Conservation (phyloP, 305 asterid species). For the Petunia hybrid region DNA sequence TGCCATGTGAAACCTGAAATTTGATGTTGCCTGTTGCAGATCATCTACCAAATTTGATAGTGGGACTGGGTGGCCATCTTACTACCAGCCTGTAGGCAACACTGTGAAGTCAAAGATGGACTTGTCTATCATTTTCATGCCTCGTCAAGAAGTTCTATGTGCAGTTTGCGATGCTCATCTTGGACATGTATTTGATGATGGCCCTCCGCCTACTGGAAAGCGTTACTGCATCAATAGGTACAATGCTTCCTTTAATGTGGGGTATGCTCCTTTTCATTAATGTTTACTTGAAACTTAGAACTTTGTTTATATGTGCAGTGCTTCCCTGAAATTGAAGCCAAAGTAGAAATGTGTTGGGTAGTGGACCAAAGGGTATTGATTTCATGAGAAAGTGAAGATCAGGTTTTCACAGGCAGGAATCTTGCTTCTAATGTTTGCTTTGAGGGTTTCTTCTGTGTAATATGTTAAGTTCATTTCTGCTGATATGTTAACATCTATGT, state of each 20-base stretch:
- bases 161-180: conserved; percentile 90
- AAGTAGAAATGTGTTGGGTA: conserved; percentile 35
- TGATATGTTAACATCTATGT: conserved; percentile 2
- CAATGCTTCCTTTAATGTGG: not conserved
- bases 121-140: conserved; percentile 85
- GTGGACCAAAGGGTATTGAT: not conserved
- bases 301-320: conserved; percentile 51
- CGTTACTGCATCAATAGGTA: conserved; percentile 93
- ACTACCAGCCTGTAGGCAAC: conserved; percentile 70
- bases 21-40: conserved; percentile 43
- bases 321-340: conserved; percentile 67
- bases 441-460: not conserved
- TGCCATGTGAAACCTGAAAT: conserved; percentile 5
- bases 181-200: conserved; percentile 88
- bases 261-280: not conserved
- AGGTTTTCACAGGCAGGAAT: not conserved
- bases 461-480: not conserved
- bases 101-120: conserved; percentile 88
- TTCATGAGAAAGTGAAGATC: not conserved
- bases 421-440: not conserved
- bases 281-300: not conserved
- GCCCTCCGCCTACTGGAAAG: conserved; percentile 88
- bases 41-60: conserved; percentile 90
- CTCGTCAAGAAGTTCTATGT: conserved; percentile 83
- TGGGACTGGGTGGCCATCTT: conserved; percentile 98